Evolutionary conservation across 345 rosid species (phyloP).

Genomic region (Excoecaria agallocha): DNA sequence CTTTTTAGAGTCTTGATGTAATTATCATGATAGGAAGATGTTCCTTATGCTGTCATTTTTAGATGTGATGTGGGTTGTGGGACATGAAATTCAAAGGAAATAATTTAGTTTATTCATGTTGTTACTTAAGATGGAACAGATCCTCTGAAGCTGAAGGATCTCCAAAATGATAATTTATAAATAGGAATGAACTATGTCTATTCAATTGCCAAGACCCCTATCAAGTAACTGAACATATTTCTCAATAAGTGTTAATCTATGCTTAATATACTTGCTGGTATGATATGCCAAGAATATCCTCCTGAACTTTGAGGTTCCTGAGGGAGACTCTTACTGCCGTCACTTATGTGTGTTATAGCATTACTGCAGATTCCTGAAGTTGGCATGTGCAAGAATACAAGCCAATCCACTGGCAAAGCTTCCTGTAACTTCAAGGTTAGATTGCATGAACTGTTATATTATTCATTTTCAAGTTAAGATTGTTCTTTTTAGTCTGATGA

Average conservation of each 20-base stretch:
- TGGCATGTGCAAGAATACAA: conserved; percentile 27
- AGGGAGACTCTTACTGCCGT: background rate
- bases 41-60: background rate
- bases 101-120: background rate
- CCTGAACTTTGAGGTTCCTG: background rate
- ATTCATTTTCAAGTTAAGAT: conserved; percentile 4
- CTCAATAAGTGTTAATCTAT: background rate
- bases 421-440: conserved; percentile 39
- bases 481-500: background rate
- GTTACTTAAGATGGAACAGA: background rate
- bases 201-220: background rate
- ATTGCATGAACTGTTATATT: background rate
- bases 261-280: background rate
- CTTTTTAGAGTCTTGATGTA: background rate
- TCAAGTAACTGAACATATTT: background rate
- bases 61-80: background rate
- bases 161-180: background rate
- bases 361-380: conserved; percentile 40
- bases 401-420: conserved; percentile 5
- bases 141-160: background rate
- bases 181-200: background rate
- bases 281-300: background rate
- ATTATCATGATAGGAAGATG: background rate
- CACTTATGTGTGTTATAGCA: conserved; percentile 20
- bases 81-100: background rate